A percentile compares a stretch with the other conserved stretches of the same genome.
These are phyloP conservation scores for Irpex sp. DNA, from an alignment of 1,284 basidiomycete species.

Conservation along the genomic window DNA sequence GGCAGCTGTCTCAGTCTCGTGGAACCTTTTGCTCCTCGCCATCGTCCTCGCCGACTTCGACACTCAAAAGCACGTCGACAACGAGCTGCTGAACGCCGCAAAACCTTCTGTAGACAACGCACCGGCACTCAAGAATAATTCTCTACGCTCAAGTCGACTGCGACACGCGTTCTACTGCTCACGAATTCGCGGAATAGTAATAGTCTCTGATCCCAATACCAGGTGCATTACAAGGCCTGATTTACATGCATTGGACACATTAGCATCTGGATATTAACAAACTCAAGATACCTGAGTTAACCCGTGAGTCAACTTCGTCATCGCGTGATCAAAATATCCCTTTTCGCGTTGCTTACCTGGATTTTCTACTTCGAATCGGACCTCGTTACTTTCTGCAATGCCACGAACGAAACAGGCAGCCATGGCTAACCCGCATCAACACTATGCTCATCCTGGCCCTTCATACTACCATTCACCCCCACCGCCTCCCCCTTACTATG, in stretches of 20 bases:
- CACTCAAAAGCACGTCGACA: background rate
- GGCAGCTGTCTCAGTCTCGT: slow-evolving; percentile 1
- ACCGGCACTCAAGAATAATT: background rate
- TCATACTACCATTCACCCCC: slow-evolving; percentile 29
- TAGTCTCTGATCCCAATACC: background rate
- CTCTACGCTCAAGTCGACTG: background rate
- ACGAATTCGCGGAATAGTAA: background rate
- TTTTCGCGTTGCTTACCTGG: slow-evolving; percentile 1
- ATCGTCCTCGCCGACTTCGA: slow-evolving; percentile 3
- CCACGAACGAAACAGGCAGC: background rate
- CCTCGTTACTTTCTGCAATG: background rate
- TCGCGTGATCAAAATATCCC: background rate
- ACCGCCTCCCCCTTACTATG: slow-evolving; percentile 24
- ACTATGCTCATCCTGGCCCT: slow-evolving; percentile 30
- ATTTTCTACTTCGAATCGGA: background rate
- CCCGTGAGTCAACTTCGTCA: background rate
- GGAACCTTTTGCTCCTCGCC: slow-evolving; percentile 4
- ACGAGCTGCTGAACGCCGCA: background rate
- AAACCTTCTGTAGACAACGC: background rate
- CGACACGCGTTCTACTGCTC: background rate
- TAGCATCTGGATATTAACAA: background rate
- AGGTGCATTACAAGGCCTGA: background rate
- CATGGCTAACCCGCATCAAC: slow-evolving; percentile 32
- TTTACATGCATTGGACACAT: background rate
- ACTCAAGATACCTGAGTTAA: background rate